Base-by-base conservation (phyloP, 768 basidiomycete genomes). In the Amanita phalloides region DNA sequence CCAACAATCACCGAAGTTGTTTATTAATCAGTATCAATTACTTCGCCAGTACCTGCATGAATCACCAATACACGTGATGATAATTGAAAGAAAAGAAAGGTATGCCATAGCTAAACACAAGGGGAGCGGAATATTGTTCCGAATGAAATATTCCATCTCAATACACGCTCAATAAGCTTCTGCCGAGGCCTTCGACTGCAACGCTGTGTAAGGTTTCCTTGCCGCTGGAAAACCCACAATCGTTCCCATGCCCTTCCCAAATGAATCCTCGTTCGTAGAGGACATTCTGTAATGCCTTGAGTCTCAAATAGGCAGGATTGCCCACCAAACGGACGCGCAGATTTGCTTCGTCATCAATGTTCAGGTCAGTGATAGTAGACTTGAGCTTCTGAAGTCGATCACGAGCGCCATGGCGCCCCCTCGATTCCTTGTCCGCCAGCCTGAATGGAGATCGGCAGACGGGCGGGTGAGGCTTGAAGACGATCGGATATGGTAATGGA, bases 231-330 rank as follows among this genome's bases (percentile, higher is more conserved):
- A 81, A 62, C 17, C 67, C 66, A 36, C 75, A 76, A 44, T 79
- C 77, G 23, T 70, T 64, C 38, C 66, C 72, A 10, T 69, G 66
- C 3, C 75, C 76, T 56, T 75, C 75, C 73, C 75, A 76, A 54
- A 63, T 58, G 56, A 68, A 61, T n/a, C 68, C 74, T 3, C 67
- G 65, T 54, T 66, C 66, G 57, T 59, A 69, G 61, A 77, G 69
- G 7, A 76, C 62, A 57, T 82, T 83, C 58, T 78, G 75, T 59
- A 82, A 63, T n/a, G 84, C 84, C 60, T 71, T 72, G 38, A 85
- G 60, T 3, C 82, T 68, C 47, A 85, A 67, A 54, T 76, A 70
- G 41, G 76, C 69, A 5, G 82, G 82, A 57, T 86, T 86, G 49
- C 76, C 68, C 4, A 84, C 71, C 2, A 76, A 76, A 6, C 84